phyloP scores from a whole-genome alignment of 805 yeast genomes.

The Tetrapisispora iriomotensis region DNA sequence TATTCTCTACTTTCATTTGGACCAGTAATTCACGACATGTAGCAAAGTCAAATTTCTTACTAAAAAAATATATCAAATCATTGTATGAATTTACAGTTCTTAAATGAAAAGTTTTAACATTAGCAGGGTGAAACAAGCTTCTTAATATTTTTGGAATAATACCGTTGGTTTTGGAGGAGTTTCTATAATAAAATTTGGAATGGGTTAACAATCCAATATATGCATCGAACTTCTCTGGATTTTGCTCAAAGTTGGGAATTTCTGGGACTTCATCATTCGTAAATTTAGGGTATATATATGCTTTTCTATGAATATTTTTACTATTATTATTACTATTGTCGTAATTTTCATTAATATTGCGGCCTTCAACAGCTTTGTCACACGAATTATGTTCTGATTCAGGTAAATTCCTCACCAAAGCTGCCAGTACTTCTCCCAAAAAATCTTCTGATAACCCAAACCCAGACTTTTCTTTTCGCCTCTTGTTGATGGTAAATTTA shows the following conservation, averaged over 20 bases:
- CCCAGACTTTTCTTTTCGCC: constrained; percentile 4
- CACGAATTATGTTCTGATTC: not conserved
- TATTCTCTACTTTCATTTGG: constrained; percentile 32
- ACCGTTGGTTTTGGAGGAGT: constrained; percentile 32
- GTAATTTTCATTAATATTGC: not conserved
- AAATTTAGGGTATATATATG: constrained; percentile 1
- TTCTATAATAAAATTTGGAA: constrained; percentile 28
- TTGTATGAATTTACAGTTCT: constrained; percentile 30
- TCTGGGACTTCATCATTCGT: constrained; percentile 28
- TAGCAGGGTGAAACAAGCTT: constrained; percentile 33
- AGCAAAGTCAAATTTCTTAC: constrained; percentile 31
- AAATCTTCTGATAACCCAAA: constrained; percentile 11
- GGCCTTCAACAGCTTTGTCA: not conserved
- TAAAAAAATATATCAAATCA: constrained; percentile 32
- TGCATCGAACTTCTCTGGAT: constrained; percentile 22
- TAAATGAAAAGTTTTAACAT: constrained; percentile 25
- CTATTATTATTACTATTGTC: not conserved
- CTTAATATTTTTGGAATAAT: constrained; percentile 31
- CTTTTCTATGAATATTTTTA: not conserved
- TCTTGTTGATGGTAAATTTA: constrained; percentile 5
- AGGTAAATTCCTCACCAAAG: constrained; percentile 8
- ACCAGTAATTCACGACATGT: constrained; percentile 32
- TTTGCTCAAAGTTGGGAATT: constrained; percentile 26
- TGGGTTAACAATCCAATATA: constrained; percentile 33
- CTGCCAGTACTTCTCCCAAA: constrained; percentile 10